A percentile compares a stretch with the other conserved stretches of the same genome.
These are phyloP conservation scores for Cyclospora cayetanensis DNA, from an alignment of 169 alveolate species.

Conservation along the genomic window DNA sequence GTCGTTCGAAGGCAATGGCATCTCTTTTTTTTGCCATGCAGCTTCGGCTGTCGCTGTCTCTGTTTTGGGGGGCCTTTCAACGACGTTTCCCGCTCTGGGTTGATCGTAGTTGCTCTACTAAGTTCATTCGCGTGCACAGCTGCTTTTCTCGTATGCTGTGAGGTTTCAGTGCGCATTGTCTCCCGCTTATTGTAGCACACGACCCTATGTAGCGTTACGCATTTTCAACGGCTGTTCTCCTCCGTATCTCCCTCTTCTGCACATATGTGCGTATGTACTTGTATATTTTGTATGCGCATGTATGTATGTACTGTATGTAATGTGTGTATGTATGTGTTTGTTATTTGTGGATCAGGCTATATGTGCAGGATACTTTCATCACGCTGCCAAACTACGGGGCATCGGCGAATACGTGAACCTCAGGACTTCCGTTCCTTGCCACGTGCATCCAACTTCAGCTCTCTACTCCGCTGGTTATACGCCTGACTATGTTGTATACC, in stretches of 20 bases:
- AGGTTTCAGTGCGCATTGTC: too few species aligned
- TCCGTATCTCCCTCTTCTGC: not conserved
- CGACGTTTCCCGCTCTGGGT: too few species aligned
- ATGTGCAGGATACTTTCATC: constrained; percentile 99
- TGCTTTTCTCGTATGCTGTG: too few species aligned
- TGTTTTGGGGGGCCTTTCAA: too few species aligned
- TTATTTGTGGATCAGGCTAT: constrained; percentile 85
- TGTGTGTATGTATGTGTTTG: not conserved
- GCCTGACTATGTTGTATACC: constrained; percentile 99
- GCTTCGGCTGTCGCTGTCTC: too few species aligned
- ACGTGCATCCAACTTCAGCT: constrained; percentile 99
- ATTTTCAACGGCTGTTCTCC: not conserved
- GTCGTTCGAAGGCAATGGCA: too few species aligned
- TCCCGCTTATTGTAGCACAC: too few species aligned
- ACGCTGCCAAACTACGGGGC: constrained; percentile 99
- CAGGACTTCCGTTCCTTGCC: constrained; percentile 97
- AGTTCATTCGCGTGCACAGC: too few species aligned
- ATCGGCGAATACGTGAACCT: constrained; percentile 99
- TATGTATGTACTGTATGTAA: too few species aligned
- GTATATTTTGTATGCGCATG: not conserved
- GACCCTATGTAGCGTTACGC: too few species aligned
- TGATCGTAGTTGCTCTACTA: too few species aligned
- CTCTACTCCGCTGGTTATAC: constrained; percentile 98
- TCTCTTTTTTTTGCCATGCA: too few species aligned
- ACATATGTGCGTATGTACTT: not conserved